Evolutionary conservation across 2,329 filamentous ascomycete species (phyloP), one percentile per base, ranked within the genome.

Genomic region (Fusarium caatingaense): DNA sequence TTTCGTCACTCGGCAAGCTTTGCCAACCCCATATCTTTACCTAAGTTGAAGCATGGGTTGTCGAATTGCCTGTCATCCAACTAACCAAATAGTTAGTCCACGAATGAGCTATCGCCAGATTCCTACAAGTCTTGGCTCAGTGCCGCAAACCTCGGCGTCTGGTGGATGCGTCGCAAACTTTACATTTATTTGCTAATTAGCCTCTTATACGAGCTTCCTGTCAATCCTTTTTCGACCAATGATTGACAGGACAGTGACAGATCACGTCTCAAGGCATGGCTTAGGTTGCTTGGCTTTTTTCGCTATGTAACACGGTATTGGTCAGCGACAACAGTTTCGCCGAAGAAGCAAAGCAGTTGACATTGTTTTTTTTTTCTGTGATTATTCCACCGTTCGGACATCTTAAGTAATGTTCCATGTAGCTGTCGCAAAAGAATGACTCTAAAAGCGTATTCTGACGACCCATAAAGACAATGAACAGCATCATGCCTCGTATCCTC

Each of bases 21-120:
- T 62, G 34, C 54, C 53, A 46, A 53, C 60, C 64, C 68, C 68
- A 59, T 70, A 68, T 62, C 68, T 58, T 46, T 45, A 28, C 59
- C 57, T 67, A 56, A 46, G 57, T 54, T 48, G 50, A 66, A 50
- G 64, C 68, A 60, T 53, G 34, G 37, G 20, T 40, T 27, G 41
- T 34, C 32, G 37, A 51, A 55, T 56, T 42, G 64, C 67, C 30
- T 47, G 46, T 34, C 50, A 41, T 10, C 15, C 21, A 48, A 20
- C 68, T 68, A 65, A 69, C 64, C 70, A 70, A 74, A 63, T 63
- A 48, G 20, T 71, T 68, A 65, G 71, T 70, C 70, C 70, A 74
- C 66, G 64, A 74, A 71, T 70, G 60, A 64, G 46, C 11, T 34
- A 21, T n/a, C 25, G 18, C 42, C 49, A 50, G 65, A 66, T 42